Evolutionary conservation across 1,284 basidiomycete genomes (phyloP), one percentile per base, ranked within the genome.

Genomic region (Leccinum subrobustum): DNA sequence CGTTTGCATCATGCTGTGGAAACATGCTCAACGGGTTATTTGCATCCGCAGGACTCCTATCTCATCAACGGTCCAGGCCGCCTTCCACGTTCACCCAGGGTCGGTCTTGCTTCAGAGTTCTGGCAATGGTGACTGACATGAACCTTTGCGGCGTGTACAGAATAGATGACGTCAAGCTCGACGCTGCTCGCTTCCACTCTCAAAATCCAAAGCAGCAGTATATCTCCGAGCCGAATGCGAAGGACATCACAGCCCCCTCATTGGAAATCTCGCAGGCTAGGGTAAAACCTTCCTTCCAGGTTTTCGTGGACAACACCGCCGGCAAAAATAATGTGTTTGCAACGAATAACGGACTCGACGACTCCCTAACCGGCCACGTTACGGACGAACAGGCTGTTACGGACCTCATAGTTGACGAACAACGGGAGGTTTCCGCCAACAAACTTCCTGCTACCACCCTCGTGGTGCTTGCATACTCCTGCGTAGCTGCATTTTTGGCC

Each of bases 51-150:
- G 71, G 37, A 58, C 52, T 23, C 39, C 53, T 39, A 25, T 56
- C 31, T 66, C 72, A 7, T 64, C 72, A 23, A 66, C 73, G 33
- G 60, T 77, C 42, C 77, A 74, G 64, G 68, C 73, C 44, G 66
- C 70, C 23, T 76, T 81, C 59, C 67, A 72, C 60, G 70, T 75
- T 23, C 74, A 73, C 66, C 66, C 75, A 60, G 75, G 77, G 80
- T 81, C 62, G 56, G 78, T 76, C 47, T 42, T 39, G n/a, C 44
- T 61, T 64, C 60, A 39, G 37, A 37, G 29, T 16, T 52, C 23
- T 25, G 42, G 27, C 18, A 27, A 29, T 27, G 4, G 23, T 56
- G 23, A 60, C 63, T 67, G 56, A 70, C 62, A 23, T 57, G 54
- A 39, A 31, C 18, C 42, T 48, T 52, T 54, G 52, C 52, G 31